These are phyloP conservation scores for Metschnikowia sp. DNA, from an alignment of 805 yeast species.

Conservation along the genomic window DNA sequence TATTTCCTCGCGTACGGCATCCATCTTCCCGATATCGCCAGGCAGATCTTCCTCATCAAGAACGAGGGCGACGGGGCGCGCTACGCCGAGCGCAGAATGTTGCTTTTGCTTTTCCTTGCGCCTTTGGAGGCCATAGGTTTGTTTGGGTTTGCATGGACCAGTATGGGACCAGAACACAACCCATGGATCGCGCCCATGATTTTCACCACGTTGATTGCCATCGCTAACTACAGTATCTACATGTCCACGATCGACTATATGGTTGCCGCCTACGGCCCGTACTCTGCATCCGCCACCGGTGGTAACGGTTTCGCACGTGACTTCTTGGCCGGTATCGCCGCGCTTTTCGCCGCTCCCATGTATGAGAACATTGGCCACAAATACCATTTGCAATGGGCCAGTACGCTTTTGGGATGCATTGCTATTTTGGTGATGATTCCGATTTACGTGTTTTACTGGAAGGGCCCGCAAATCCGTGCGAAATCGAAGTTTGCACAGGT, in stretches of 20 bases:
- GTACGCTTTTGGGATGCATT: slow-evolving; percentile 35
- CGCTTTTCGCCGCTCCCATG: slow-evolving; percentile 38
- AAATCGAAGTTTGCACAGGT: slow-evolving; percentile 37
- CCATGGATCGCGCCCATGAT: slow-evolving; percentile 44
- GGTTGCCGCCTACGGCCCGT: slow-evolving; percentile 43
- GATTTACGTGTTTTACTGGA: slow-evolving; percentile 39
- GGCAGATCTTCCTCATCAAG: slow-evolving; percentile 25
- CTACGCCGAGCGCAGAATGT: slow-evolving; percentile 27
- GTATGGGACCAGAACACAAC: slow-evolving; percentile 32
- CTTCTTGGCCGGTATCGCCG: slow-evolving; percentile 37
- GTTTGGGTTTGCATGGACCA: slow-evolving; percentile 43
- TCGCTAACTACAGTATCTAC: slow-evolving; percentile 40
- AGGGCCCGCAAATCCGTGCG: slow-evolving; percentile 35
- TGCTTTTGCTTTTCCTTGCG: slow-evolving; percentile 34
- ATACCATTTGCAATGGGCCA: slow-evolving; percentile 36
- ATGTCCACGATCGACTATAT: slow-evolving; percentile 45
- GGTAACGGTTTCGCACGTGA: slow-evolving; percentile 44
- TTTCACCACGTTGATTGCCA: slow-evolving; percentile 33
- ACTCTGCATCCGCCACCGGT: slow-evolving; percentile 43
- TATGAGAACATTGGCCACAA: slow-evolving; percentile 30
- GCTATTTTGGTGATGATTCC: slow-evolving; percentile 34
- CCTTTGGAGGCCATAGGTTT: slow-evolving; percentile 38
- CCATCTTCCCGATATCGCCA: slow-evolving; percentile 31
- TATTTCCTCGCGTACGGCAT: slow-evolving; percentile 33
- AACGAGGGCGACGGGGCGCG: slow-evolving; percentile 26